A percentile compares a stretch with the other conserved stretches of the same genome.
Conservation (phyloP, 305 asterid genomes). For the Solanum hybrid region DNA sequence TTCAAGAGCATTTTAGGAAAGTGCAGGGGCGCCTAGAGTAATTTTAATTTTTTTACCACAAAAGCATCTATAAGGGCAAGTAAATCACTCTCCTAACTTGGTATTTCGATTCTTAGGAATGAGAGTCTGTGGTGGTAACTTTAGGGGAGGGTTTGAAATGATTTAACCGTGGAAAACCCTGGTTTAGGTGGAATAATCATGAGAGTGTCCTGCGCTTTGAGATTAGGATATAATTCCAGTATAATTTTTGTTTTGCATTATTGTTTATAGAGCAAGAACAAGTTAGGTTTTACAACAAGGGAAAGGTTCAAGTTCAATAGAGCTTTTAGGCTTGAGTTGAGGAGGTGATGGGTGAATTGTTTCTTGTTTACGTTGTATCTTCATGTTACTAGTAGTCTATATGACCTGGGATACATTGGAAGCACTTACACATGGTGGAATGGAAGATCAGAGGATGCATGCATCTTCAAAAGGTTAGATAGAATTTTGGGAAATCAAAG, state of each 20-base stretch:
- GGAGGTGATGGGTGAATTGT: background rate
- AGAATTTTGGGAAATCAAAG: no score
- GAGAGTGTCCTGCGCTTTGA: background rate
- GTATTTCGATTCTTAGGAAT: background rate
- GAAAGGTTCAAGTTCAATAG: background rate
- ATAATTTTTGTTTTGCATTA: background rate
- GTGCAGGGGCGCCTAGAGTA: background rate
- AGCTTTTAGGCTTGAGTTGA: background rate
- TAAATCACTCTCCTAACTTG: background rate
- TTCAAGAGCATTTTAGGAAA: background rate
- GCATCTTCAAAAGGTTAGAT: no score
- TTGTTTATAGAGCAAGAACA: background rate
- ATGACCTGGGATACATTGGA: no score
- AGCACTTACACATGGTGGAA: no score
- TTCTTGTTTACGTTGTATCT: background rate
- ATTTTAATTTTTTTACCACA: background rate
- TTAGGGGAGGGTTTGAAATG: background rate
- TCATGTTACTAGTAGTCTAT: background rate
- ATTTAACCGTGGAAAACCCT: background rate
- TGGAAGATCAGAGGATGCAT: no score
- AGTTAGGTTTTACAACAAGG: background rate
- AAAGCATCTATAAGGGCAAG: no score
- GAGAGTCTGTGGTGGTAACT: background rate
- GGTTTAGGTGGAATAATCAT: background rate
- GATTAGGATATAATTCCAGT: background rate